Base-by-base conservation (phyloP, 257 asterid species). In the Ballota nigra region DNA sequence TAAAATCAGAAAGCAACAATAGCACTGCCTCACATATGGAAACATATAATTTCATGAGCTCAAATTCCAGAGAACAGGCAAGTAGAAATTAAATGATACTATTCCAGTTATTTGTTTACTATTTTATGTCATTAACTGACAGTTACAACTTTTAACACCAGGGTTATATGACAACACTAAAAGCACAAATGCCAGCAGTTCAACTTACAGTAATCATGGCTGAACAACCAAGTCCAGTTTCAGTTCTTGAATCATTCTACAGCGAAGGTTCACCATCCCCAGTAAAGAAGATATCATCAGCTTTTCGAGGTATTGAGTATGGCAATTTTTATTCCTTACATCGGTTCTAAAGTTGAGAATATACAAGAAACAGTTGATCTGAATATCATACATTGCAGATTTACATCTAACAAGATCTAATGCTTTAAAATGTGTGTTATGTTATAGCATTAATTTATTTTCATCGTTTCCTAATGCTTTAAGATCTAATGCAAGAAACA, bases 221-320 rank as follows among this genome's bases (percentile, higher is more conserved):
- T 23, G 98, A 92, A 79, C 97, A 87, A 70, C 98, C 98, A 69
- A 92, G 97, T 77, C 96, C 98, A 6, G 87, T 88, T 71, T 87
- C 97, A 59, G 96, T 92, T 71, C 96, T 92, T 62, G 95, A 90
- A 47, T 20, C 88, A 81, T 90, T 90, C 79, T 87, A 75, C 69
- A 52, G 72, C 56, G 98, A 92, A 75, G 96, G 86, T 64, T 81
- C 89, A 72, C 92, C 90, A 33, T 90, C 97, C 61, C 98, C 96
- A 3, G 85, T 92, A 78, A 88, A 85, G 86, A 88, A 82, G 81
- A 83, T 55, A 79, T 70, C 93, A 18, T 81, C 82, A 47, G 81
- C 79, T 75, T 92, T 87, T 80, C 81, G 51, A 90, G 98, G 98
- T 92, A 92, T 31, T 57, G 63, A 52, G 1, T 11, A 19, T 55